Evolutionary conservation across 2,329 filamentous ascomycete genomes (phyloP), one percentile per base, ranked within the genome.

Genomic region (Fusarium sp.): DNA sequence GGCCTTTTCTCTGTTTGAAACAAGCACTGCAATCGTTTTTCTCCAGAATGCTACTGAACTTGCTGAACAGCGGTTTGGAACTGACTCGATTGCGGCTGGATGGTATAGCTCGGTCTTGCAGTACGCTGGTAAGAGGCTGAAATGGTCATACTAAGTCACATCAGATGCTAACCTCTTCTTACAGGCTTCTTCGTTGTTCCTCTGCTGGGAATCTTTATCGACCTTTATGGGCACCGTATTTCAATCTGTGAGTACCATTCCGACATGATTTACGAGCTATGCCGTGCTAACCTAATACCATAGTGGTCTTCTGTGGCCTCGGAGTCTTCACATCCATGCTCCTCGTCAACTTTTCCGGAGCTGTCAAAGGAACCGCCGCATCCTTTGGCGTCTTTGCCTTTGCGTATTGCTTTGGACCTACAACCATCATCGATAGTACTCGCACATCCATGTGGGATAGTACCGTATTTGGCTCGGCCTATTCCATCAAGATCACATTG

Each of bases 381-480:
- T 83, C 86, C 0, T 91, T 91, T 49, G 90, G 87, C 4, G 84
- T 91, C 29, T 91, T 87, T 56, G 89, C 89, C 1, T 80, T 91
- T 24, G 87, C 88, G 0, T 82, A 81, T 9, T 86, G 84, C 0
- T 82, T 91, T 10, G 89, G 89, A 0, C 88, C 89, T 0, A 89
- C 88, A 0, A 82, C 85, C 4, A 88, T 91, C 67, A 89, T 91
- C 55, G 89, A 91, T 70, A 83, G 86, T n/a, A 88, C 90, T 14
- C 87, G 89, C 12, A 90, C 89, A 0, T 84, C 85, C 0, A 85
- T 91, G 77, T 90, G 87, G 86, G 83, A 90, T 31, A 86, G 88
- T 62, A 86, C 86, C 0, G 86, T 89, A 0, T 91, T 91, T 70
- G 89, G 89, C 0, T 86, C 87, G 0, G 89, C 86, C 0, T 91